Conservation (phyloP, 306 rosid genomes). For the Cicer cuneatum region DNA sequence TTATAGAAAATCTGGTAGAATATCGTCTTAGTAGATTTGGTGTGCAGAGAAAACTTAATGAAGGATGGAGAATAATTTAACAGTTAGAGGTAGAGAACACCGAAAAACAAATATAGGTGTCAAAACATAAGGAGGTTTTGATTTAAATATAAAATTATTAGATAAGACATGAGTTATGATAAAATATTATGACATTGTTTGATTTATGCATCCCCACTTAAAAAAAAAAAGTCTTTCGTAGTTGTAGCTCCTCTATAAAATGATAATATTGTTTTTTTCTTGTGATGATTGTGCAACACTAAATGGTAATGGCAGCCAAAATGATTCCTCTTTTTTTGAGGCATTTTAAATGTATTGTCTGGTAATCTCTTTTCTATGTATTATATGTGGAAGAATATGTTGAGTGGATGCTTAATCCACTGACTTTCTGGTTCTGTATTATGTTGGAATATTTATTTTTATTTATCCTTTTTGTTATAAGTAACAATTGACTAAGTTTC, state of each 20-base stretch:
- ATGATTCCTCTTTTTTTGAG: conserved; percentile 9
- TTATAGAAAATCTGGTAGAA: background rate
- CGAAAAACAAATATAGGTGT: background rate
- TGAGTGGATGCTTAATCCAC: background rate
- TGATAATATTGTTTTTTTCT: background rate
- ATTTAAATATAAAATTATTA: too few relatives aligned
- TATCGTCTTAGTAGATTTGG: background rate
- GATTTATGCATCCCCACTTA: background rate
- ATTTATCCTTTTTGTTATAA: too few relatives aligned
- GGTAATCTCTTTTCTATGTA: background rate
- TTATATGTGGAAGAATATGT: background rate
- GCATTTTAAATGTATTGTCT: background rate
- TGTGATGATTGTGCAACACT: background rate
- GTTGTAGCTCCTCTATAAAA: conserved; percentile 3
- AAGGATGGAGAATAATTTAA: background rate
- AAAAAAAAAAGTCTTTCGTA: background rate
- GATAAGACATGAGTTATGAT: background rate
- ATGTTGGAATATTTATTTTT: background rate
- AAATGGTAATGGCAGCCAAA: background rate
- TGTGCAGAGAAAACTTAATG: background rate
- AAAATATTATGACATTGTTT: background rate
- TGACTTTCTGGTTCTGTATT: background rate
- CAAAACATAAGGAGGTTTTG: background rate
- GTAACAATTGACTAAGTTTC: too few relatives aligned
- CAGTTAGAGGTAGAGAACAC: background rate